phyloP scores from a whole-genome alignment of 352 stramenopile genomes.

The Thraustochytrium sp. region DNA sequence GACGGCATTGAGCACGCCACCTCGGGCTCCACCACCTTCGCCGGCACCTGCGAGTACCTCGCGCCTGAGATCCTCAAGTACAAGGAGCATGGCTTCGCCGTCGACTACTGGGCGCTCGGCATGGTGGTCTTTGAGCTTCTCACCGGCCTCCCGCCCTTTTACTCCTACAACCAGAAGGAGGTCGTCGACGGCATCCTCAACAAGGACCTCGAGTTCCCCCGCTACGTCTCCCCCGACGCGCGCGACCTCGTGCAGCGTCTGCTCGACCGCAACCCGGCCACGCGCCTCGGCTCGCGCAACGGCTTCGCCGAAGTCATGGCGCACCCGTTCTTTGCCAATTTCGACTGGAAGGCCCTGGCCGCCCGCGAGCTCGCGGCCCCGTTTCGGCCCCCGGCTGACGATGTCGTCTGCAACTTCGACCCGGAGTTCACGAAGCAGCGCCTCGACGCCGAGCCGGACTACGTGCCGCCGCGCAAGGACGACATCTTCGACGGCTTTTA shows the following conservation, averaged over 20 bases:
- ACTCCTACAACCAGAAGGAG: constrained; percentile 60
- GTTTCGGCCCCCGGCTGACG: neutral
- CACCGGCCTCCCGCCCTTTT: constrained; percentile 85
- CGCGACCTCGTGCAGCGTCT: constrained; percentile 22
- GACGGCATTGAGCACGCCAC: constrained; percentile 62
- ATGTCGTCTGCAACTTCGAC: constrained; percentile 40
- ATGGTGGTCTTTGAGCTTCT: constrained; percentile 86
- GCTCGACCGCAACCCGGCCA: constrained; percentile 37
- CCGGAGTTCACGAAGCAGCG: constrained; percentile 33
- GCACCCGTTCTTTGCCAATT: constrained; percentile 67
- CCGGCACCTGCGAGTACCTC: constrained; percentile 94
- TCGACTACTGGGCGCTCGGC: constrained; percentile 85
- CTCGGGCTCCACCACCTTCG: constrained; percentile 91
- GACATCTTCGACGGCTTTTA: constrained; percentile 33
- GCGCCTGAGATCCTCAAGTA: constrained; percentile 87
- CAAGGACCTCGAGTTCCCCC: constrained; percentile 12
- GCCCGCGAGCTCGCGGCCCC: constrained; percentile 35
- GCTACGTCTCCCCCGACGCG: neutral
- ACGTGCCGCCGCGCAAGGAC: neutral
- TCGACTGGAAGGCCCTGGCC: constrained; percentile 68
- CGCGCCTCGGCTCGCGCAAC: constrained; percentile 29
- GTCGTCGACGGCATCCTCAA: constrained; percentile 35
- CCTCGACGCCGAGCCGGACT: constrained; percentile 21
- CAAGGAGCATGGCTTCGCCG: constrained; percentile 70
- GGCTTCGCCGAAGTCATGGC: constrained; percentile 70